phyloP scores from a whole-genome alignment of 352 stramenopile genomes.

The Phytopythium montanum region DNA sequence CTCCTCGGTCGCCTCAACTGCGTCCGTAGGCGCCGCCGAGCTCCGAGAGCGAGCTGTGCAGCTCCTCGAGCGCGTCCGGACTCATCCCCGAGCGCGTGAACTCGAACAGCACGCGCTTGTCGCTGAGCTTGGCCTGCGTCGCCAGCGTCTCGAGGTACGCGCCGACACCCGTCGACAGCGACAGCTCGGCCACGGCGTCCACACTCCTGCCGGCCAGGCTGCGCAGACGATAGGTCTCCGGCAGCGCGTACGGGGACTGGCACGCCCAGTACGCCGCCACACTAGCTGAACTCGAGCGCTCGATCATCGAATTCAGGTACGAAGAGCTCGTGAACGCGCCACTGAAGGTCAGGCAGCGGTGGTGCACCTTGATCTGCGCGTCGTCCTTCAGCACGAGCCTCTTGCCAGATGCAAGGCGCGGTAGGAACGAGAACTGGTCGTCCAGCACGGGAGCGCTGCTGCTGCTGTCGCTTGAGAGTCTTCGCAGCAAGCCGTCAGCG shows the following conservation, averaged over 20 bases:
- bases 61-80: conserved; percentile 56
- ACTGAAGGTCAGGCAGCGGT: conserved; percentile 44
- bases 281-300: conserved; percentile 22
- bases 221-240: conserved; percentile 17
- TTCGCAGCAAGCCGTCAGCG: conserved; percentile 27
- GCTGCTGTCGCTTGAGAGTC: conserved; percentile 15
- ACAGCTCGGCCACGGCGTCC: conserved; percentile 45
- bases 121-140: conserved; percentile 25
- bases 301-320: conserved; percentile 24
- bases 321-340: conserved; percentile 32
- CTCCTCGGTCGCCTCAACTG: neutral
- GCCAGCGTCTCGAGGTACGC: conserved; percentile 42
- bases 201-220: conserved; percentile 20
- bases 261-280: conserved; percentile 41
- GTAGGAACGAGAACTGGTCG: conserved; percentile 39
- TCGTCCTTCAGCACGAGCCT: conserved; percentile 2
- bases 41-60: conserved; percentile 38
- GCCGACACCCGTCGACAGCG: conserved; percentile 35
- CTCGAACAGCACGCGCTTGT: conserved; percentile 70
- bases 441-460: conserved; percentile 7
- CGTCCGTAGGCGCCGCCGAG: conserved; percentile 39
- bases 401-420: conserved; percentile 14
- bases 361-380: conserved; percentile 19
- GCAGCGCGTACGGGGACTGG: conserved; percentile 17
- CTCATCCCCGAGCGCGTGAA: conserved; percentile 74